Conservation (phyloP, 306 rosid genomes). For the Castanea crenata region DNA sequence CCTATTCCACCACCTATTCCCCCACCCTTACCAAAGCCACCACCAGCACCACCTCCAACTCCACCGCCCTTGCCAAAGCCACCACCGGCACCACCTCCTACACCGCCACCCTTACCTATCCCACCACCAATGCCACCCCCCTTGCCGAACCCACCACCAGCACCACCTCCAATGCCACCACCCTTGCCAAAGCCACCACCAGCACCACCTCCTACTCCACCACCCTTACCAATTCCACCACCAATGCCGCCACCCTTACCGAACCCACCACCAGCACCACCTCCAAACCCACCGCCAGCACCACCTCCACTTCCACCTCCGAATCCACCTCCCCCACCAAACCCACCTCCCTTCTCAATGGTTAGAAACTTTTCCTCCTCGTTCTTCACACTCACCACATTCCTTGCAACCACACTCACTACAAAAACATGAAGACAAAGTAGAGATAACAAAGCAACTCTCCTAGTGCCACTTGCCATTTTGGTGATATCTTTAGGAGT, state of each 20-base stretch:
- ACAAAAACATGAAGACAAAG: constrained; percentile 49
- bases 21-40: constrained; percentile 13
- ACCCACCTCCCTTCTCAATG: constrained; percentile 36
- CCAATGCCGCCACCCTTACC: constrained; percentile 18
- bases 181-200: constrained; percentile 19
- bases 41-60: constrained; percentile 20
- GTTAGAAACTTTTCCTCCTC: constrained; percentile 39
- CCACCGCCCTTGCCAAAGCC: constrained; percentile 29
- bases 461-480: constrained; percentile 34
- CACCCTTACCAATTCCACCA: constrained; percentile 36
- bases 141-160: not conserved
- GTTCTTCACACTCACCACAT: constrained; percentile 36
- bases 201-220: constrained; percentile 14
- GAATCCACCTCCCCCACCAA: constrained; percentile 15
- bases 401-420: constrained; percentile 58
- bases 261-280: constrained; percentile 17
- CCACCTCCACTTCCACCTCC: constrained; percentile 27
- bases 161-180: constrained; percentile 23
- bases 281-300: constrained; percentile 19
- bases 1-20: constrained; percentile 17
- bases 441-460: constrained; percentile 38
- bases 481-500: not conserved
- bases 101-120: constrained; percentile 8
- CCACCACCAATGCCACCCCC: constrained; percentile 17
- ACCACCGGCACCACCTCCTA: constrained; percentile 7